phyloP scores from a whole-genome alignment of 148 eudicot species.

The Heliosperma pusillum region DNA sequence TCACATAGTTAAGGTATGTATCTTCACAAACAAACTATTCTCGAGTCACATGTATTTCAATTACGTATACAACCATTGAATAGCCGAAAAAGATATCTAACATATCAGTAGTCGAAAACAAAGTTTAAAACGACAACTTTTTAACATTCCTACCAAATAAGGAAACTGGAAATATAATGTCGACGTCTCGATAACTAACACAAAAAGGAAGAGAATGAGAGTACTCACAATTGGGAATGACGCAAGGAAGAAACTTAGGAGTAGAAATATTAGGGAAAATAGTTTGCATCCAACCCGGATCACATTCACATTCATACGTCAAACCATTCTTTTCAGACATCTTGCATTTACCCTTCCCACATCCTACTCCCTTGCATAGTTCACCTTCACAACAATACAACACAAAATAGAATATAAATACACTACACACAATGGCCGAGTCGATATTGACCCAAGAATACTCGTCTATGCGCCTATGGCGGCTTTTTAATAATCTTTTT shows the following conservation, averaged over 20 bases:
- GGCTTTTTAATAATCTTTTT: too few relatives aligned
- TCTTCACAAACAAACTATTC: background rate
- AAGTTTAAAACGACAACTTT: too few relatives aligned
- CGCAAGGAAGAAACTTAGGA: constrained; percentile 63
- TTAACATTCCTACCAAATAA: too few relatives aligned
- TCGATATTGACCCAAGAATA: too few relatives aligned
- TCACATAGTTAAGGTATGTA: too few relatives aligned
- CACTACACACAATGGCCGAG: too few relatives aligned
- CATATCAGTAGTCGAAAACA: too few relatives aligned
- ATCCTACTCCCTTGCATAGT: constrained; percentile 48
- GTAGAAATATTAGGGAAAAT: constrained; percentile 20
- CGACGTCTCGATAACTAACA: too few relatives aligned
- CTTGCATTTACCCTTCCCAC: constrained; percentile 74
- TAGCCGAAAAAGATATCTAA: too few relatives aligned
- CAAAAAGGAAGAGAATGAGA: constrained; percentile 12
- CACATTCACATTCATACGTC: constrained; percentile 56
- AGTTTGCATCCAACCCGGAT: constrained; percentile 68
- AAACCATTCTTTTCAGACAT: constrained; percentile 29
- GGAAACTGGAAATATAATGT: too few relatives aligned
- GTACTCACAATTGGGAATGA: constrained; percentile 72
- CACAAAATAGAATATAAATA: too few relatives aligned
- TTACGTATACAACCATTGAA: background rate
- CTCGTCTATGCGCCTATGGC: too few relatives aligned
- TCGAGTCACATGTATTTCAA: background rate
- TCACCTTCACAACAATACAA: constrained; percentile 27